Base-by-base conservation (phyloP, 2,329 filamentous ascomycete species). In the Pseudogymnoascus sp. region DNA sequence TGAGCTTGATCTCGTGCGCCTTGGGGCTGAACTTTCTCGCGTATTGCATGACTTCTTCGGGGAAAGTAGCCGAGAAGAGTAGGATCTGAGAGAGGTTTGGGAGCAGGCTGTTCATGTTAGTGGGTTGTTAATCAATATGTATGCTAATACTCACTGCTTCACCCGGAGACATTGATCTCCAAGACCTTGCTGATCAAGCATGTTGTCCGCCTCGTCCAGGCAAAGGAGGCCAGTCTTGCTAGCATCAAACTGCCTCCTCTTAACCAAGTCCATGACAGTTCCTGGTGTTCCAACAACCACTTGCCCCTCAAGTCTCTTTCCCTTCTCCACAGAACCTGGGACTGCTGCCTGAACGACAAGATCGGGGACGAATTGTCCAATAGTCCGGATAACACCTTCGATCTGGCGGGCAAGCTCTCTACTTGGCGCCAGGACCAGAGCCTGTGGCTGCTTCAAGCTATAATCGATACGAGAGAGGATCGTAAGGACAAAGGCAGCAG, bases 181-280 rank as follows among this genome's bases (percentile, higher is more conserved):
- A 62, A 99, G 81, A 60, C 94, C 93, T 76, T 96, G 91, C 76
- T 93, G 89, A 72, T 97, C 94, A 64, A 99, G 80, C 94, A 99
- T 99, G 78, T 97, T 97, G 78, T 99, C 94, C 63, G 94, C 94
- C 78, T 99, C 94, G 71, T 99, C 94, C 61, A 99, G 82, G 62
- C 97, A 93, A 65, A 99, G 82, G 7, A 96, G 84, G 74, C 86
- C 90, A 68, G 99, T 80, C 63, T 86, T 77, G 16, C 82, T 84
- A 0, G 85, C 76, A 68, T 96, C 85, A 66, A 99, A 82, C 71
- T 90, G 83, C 67, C 86, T 83, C 69, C 87, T 86, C 71, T 88
- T 87, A 70, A 97, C 88, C 69, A 94, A 81, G 71, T 97, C 94
- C 79, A 89, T 88, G 58, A 94, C 91, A 0, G 93, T 97, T 62